Conservation (phyloP, 2,329 filamentous ascomycete species). For the Tolypocladium inflatum region DNA sequence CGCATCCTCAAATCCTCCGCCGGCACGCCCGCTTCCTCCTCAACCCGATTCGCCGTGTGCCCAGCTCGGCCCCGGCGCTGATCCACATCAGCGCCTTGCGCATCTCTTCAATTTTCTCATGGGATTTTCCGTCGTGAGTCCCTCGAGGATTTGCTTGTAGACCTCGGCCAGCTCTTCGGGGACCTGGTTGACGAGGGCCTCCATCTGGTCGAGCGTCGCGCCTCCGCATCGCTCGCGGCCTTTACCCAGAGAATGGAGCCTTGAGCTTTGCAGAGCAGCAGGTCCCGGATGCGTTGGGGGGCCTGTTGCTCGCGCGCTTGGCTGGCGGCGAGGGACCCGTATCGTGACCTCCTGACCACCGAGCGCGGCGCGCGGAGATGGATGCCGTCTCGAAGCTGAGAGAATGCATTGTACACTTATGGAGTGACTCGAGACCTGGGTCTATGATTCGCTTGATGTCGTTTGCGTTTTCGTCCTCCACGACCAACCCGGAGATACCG, state of each 20-base stretch:
- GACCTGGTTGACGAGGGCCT: background rate
- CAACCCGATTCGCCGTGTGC: background rate
- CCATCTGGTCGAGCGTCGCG: background rate
- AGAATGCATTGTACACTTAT: background rate
- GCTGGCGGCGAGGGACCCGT: background rate
- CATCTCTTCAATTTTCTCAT: background rate
- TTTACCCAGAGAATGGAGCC: constrained; percentile 4
- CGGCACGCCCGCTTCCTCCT: background rate
- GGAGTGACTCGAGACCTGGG: background rate
- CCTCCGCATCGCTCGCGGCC: background rate
- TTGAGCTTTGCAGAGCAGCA: background rate
- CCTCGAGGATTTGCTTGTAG: background rate
- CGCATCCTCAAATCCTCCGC: background rate
- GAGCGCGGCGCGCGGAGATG: background rate
- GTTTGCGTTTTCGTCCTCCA: background rate
- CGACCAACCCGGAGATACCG: background rate
- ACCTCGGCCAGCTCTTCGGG: background rate
- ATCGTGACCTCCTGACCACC: background rate
- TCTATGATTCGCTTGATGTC: background rate
- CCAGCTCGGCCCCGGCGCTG: constrained; percentile 1
- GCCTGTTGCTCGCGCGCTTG: background rate
- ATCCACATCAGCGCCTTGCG: constrained; percentile 4
- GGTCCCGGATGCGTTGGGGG: background rate
- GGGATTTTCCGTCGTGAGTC: background rate
- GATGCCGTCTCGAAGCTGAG: background rate